A percentile compares a stretch with the other conserved stretches of the same genome.
These are phyloP conservation scores for Backusella luteola DNA, from an alignment of 192 early-diverging fungal genomes.

Conservation along the genomic window DNA sequence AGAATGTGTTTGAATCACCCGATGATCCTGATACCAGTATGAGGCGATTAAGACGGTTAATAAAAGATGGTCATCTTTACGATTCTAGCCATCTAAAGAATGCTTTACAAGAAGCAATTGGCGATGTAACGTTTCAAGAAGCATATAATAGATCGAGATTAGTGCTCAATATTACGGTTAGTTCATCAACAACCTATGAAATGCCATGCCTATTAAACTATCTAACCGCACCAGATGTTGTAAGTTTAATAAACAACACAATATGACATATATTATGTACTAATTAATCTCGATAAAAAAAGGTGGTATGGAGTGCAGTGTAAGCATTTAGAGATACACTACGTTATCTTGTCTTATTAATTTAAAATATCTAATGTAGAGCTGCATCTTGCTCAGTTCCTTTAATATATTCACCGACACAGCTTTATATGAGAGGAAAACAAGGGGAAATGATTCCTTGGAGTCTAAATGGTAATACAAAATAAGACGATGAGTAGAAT, in stretches of 20 bases:
- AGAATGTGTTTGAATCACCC: constrained; percentile 61
- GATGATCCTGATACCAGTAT: constrained; percentile 45
- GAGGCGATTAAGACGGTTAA: constrained; percentile 49
- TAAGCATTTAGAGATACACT: constrained; percentile 37
- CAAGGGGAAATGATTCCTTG: constrained; percentile 64
- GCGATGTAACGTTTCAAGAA: constrained; percentile 75
- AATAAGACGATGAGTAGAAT: not conserved
- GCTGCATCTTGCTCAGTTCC: constrained; percentile 79
- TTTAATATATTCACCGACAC: constrained; percentile 63
- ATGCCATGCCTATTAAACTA: constrained; percentile 82
- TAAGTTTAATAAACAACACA: constrained; percentile 27
- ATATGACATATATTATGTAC: not conserved
- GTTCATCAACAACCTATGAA: constrained; percentile 68
- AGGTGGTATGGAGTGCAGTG: constrained; percentile 80
- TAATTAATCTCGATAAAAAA: not conserved
- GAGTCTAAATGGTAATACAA: constrained; percentile 48
- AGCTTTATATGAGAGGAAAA: constrained; percentile 67
- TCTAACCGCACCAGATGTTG: constrained; percentile 78
- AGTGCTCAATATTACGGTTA: constrained; percentile 80
- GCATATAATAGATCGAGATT: constrained; percentile 74
- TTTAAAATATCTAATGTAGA: constrained; percentile 26
- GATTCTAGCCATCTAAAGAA: constrained; percentile 65
- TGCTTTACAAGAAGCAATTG: constrained; percentile 60
- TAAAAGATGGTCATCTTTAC: constrained; percentile 62
- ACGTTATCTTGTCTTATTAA: too few species aligned